These are phyloP conservation scores for Coemansia sp. DNA, from an alignment of 192 early-diverging fungal genomes.

Conservation along the genomic window DNA sequence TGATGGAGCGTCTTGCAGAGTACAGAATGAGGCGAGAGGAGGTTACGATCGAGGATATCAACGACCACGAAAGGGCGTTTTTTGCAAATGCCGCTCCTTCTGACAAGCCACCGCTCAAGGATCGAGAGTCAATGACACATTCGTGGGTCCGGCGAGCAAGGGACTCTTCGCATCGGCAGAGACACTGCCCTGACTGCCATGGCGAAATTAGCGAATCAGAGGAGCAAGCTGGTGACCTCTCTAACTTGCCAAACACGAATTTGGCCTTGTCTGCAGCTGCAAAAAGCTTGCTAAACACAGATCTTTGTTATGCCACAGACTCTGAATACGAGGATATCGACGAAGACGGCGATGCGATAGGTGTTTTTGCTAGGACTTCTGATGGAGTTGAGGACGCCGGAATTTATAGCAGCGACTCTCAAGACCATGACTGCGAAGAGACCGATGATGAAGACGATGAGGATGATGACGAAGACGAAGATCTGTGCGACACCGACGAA, in stretches of 20 bases:
- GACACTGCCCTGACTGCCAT: constrained; percentile 46
- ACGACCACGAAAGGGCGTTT: constrained; percentile 52
- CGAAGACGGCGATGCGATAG: constrained; percentile 10
- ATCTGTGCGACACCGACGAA: constrained; percentile 64
- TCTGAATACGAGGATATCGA: constrained; percentile 14
- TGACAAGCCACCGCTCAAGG: neutral
- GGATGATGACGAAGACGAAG: constrained; percentile 60
- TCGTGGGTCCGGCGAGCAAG: constrained; percentile 7
- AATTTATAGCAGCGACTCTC: constrained; percentile 1
- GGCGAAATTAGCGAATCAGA: constrained; percentile 46
- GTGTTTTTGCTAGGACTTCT: constrained; percentile 2
- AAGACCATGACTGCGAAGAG: constrained; percentile 23
- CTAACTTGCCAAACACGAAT: neutral
- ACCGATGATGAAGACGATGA: constrained; percentile 52
- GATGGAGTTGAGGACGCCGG: constrained; percentile 21
- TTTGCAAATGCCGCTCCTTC: constrained; percentile 47
- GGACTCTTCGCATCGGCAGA: constrained; percentile 9
- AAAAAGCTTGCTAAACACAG: neutral
- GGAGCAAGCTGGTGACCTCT: constrained; percentile 5
- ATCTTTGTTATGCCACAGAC: neutral
- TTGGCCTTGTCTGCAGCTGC: too few relatives aligned
- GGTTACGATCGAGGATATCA: constrained; percentile 45
- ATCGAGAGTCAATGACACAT: constrained; percentile 1
- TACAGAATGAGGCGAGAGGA: constrained; percentile 82
- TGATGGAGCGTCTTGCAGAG: constrained; percentile 94